phyloP scores from a whole-genome alignment of 164 flowering plant genomes.

The Piper longum region DNA sequence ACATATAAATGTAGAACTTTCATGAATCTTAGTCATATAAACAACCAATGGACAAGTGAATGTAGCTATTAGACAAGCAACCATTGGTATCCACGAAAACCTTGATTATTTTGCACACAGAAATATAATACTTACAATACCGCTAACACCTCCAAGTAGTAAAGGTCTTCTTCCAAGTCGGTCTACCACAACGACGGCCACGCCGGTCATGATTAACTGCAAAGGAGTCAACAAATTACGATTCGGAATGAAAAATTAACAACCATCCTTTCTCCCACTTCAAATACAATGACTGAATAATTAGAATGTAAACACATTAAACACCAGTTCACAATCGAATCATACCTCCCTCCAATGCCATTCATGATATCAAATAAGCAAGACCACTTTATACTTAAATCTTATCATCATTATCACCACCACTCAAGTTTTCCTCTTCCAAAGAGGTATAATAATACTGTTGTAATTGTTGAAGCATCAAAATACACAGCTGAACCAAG shows the following conservation, averaged over 20 bases:
- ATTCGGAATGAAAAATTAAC: not conserved
- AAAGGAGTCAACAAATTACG: conserved; percentile 4
- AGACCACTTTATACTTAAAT: not conserved
- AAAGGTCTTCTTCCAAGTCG: conserved; percentile 90
- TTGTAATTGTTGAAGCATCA: not conserved
- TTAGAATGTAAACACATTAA: not conserved
- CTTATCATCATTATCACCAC: no score
- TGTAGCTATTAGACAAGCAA: not conserved
- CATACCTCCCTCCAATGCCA: not conserved
- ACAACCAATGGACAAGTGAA: not conserved
- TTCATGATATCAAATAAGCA: not conserved
- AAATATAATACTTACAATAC: conserved; percentile 43
- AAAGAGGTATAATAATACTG: not conserved
- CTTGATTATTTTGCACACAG: no score
- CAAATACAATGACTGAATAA: no score
- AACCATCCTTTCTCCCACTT: not conserved
- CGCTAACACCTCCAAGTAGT: conserved; percentile 86
- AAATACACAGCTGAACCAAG: not conserved
- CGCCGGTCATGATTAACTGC: conserved; percentile 79
- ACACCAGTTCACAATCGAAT: not conserved
- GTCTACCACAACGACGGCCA: conserved; percentile 78
- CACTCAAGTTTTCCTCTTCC: not conserved
- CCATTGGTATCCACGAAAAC: not conserved
- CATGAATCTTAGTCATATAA: no score
- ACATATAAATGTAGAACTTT: no score